These are phyloP conservation scores for Lactarius trivialis DNA, from an alignment of 768 basidiomycete species.

Conservation along the genomic window DNA sequence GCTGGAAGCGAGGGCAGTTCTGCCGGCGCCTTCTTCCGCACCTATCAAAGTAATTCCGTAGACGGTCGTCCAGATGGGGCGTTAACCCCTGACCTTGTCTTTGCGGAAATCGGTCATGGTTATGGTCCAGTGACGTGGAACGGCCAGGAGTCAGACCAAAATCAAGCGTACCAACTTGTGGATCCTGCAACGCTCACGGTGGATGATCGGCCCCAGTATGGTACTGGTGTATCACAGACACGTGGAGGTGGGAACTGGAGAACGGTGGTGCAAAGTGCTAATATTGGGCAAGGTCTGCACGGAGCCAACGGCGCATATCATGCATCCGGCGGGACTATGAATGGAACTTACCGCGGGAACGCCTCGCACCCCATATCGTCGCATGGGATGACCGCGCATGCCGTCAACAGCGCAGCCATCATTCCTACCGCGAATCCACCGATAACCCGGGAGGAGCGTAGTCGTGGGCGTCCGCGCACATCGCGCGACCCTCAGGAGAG, in stretches of 20 bases:
- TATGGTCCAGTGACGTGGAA: conserved; percentile 36
- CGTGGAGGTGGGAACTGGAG: conserved; percentile 1
- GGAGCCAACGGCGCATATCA: conserved; percentile 3
- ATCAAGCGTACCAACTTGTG: not conserved
- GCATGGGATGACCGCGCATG: not conserved
- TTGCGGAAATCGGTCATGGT: conserved; percentile 72
- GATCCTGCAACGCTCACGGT: not conserved
- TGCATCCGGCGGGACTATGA: conserved; percentile 1
- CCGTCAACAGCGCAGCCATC: conserved; percentile 2
- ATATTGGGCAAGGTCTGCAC: not conserved
- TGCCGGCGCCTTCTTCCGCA: conserved; percentile 51
- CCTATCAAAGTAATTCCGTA: conserved; percentile 35
- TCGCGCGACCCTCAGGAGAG: conserved; percentile 7
- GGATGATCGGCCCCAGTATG: conserved; percentile 11
- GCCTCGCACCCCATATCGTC: not conserved
- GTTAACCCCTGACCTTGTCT: conserved; percentile 66
- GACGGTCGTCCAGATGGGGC: conserved; percentile 39
- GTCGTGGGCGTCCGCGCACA: conserved; percentile 16
- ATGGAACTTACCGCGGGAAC: conserved; percentile 3
- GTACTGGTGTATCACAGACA: not conserved
- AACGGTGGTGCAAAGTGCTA: not conserved
- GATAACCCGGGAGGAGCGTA: conserved; percentile 16
- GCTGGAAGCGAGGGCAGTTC: conserved; percentile 56
- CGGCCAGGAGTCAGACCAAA: conserved; percentile 14
- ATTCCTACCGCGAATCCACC: conserved; percentile 4